Percentiles rank a stretch among this genome's conserved stretches.
These are phyloP conservation scores for Leccinum variabile DNA, from an alignment of 1,284 basidiomycete genomes.

Conservation along the genomic window DNA sequence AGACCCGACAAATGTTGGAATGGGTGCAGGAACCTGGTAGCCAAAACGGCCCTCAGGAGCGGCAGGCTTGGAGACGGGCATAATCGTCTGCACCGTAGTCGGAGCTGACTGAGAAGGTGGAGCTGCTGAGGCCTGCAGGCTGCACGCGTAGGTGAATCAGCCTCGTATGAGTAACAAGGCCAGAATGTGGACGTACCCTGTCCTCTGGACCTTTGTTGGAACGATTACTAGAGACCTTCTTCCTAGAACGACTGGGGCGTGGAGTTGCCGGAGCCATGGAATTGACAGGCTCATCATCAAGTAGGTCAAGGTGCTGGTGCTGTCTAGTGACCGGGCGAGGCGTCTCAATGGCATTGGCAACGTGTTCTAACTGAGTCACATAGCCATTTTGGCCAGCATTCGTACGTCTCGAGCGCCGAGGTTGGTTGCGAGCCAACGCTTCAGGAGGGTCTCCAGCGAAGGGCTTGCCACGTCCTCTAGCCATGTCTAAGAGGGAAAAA, in stretches of 20 bases:
- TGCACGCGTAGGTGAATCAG: not conserved
- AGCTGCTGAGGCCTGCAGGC: constrained; percentile 66
- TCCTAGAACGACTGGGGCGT: not conserved
- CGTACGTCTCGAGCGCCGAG: not conserved
- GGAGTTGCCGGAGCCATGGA: not conserved
- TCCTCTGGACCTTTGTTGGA: constrained; percentile 62
- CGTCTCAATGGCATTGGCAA: not conserved
- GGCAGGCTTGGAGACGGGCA: not conserved
- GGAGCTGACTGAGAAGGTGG: not conserved
- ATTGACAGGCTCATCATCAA: not conserved
- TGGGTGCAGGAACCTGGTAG: not conserved
- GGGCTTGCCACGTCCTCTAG: not conserved
- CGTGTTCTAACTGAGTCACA: not conserved
- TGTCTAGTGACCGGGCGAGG: not conserved
- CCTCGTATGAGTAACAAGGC: too few species aligned
- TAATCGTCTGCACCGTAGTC: constrained; percentile 45
- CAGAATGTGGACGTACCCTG: not conserved
- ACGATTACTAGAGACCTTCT: not conserved
- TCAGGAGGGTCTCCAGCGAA: not conserved
- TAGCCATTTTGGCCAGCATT: not conserved
- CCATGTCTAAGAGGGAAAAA: not conserved
- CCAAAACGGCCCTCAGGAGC: not conserved
- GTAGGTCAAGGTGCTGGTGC: not conserved
- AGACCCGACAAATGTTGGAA: not conserved
- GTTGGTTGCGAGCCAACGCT: not conserved